A percentile compares a stretch with the other conserved stretches of the same genome.
These are phyloP conservation scores for Trichoderma gamsii DNA, from an alignment of 495 filamentous ascomycete species.

Conservation along the genomic window DNA sequence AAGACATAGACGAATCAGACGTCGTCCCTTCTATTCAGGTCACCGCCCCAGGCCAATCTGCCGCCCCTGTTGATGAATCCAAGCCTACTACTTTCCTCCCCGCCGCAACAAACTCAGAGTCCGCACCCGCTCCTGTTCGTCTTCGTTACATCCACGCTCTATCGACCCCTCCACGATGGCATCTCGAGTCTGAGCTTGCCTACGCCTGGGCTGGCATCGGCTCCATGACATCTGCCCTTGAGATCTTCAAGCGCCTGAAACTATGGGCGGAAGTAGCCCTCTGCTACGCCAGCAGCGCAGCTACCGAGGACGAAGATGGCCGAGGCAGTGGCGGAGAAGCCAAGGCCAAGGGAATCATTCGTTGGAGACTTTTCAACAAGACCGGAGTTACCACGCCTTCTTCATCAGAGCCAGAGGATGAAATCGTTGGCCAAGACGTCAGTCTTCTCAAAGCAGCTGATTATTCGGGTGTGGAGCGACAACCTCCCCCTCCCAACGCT, in stretches of 20 bases:
- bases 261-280: conserved; percentile 95
- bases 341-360: conserved; percentile 69
- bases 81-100: conserved; percentile 76
- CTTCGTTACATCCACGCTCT: conserved; percentile 77
- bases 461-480: conserved; percentile 53
- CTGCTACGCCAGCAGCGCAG: conserved; percentile 58
- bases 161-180: conserved; percentile 80
- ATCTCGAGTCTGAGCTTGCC: conserved; percentile 87
- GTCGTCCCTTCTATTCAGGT: conserved; percentile 40
- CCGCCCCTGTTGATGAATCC: conserved; percentile 18
- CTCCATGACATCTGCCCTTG: conserved; percentile 80
- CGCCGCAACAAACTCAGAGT: conserved; percentile 64
- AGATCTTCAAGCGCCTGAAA: conserved; percentile 90
- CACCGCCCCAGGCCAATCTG: conserved; percentile 20
- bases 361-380: conserved; percentile 68
- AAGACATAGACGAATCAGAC: conserved; percentile 18
- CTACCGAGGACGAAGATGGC: conserved; percentile 56
- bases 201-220: conserved; percentile 83
- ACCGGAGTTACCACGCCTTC: conserved; percentile 30
- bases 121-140: conserved; percentile 67
- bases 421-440: conserved; percentile 40
- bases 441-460: conserved; percentile 45
- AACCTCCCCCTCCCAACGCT: conserved; percentile 71
- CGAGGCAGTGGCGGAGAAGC: conserved; percentile 55
- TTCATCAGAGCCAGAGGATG: conserved; percentile 39